These are phyloP conservation scores for Amanita molliuscula DNA, from an alignment of 768 basidiomycete genomes.

Conservation along the genomic window DNA sequence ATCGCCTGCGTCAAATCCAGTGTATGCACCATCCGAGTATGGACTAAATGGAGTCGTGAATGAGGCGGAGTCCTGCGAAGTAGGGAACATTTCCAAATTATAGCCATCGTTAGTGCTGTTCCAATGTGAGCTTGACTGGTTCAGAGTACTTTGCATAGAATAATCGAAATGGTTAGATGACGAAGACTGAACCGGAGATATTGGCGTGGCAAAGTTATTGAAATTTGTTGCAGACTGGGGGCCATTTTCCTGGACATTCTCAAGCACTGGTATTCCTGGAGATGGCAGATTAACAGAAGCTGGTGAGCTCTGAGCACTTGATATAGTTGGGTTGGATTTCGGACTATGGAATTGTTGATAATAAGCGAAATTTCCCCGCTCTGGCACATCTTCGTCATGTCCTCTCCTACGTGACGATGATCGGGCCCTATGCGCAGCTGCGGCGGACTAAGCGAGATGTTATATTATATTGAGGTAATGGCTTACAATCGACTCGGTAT, in stretches of 20 bases:
- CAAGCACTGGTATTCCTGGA: constrained; percentile 45
- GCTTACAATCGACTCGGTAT: constrained; percentile 57
- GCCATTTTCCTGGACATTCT: constrained; percentile 42
- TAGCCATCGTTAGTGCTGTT: constrained; percentile 36
- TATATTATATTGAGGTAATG: not conserved
- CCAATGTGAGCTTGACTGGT: constrained; percentile 26
- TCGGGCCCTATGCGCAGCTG: constrained; percentile 56
- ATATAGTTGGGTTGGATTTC: constrained; percentile 25
- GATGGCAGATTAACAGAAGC: constrained; percentile 65
- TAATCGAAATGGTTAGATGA: constrained; percentile 49
- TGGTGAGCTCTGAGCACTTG: constrained; percentile 69
- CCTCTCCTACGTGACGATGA: constrained; percentile 70
- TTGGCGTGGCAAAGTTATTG: constrained; percentile 36
- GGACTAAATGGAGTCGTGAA: constrained; percentile 35
- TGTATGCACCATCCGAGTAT: constrained; percentile 30
- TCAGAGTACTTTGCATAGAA: constrained; percentile 28
- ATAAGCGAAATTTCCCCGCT: constrained; percentile 30
- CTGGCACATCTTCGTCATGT: constrained; percentile 51
- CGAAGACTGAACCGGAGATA: constrained; percentile 41
- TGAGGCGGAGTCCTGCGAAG: constrained; percentile 30
- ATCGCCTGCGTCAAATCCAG: constrained; percentile 30
- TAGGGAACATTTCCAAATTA: constrained; percentile 33
- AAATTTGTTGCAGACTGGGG: constrained; percentile 40
- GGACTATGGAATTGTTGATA: constrained; percentile 52
- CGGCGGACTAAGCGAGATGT: constrained; percentile 11